Conservation (phyloP, 2,329 filamentous ascomycete genomes). For the Davidsoniella virescens region DNA sequence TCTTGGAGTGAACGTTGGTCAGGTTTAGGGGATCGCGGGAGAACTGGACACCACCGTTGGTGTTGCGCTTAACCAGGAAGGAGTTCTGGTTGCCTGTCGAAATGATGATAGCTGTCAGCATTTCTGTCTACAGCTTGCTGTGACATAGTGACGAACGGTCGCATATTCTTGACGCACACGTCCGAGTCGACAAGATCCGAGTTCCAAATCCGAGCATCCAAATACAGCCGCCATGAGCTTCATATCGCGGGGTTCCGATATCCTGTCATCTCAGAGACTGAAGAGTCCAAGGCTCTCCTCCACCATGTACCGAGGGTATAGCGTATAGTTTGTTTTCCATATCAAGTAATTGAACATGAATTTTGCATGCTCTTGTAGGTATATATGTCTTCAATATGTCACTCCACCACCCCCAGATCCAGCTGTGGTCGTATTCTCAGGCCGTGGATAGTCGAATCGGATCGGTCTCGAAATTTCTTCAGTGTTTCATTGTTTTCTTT, state of each 20-base stretch:
- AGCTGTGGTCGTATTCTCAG: too few species aligned
- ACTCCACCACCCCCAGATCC: too few species aligned
- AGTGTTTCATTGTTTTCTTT: not conserved
- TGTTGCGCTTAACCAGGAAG: conserved; percentile 81
- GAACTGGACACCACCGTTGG: conserved; percentile 68
- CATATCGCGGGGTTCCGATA: too few species aligned
- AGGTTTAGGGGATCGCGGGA: conserved; percentile 91
- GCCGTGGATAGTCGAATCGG: not conserved
- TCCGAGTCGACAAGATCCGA: conserved; percentile 2
- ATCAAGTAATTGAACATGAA: too few species aligned
- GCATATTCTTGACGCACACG: not conserved
- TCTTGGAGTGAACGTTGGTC: conserved; percentile 78
- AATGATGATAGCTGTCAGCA: conserved; percentile 6
- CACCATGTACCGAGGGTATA: too few species aligned
- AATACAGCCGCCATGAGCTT: too few species aligned
- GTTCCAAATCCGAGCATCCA: not conserved
- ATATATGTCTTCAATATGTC: too few species aligned
- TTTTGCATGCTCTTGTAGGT: too few species aligned
- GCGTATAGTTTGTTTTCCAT: too few species aligned
- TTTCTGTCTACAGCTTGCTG: not conserved
- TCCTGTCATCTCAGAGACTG: too few species aligned
- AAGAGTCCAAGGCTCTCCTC: too few species aligned
- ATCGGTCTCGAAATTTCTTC: not conserved
- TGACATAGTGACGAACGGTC: not conserved
- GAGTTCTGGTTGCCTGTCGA: conserved; percentile 68